These are phyloP conservation scores for Alternaria longipes DNA, from an alignment of 2,329 filamentous ascomycete species.

Conservation along the genomic window DNA sequence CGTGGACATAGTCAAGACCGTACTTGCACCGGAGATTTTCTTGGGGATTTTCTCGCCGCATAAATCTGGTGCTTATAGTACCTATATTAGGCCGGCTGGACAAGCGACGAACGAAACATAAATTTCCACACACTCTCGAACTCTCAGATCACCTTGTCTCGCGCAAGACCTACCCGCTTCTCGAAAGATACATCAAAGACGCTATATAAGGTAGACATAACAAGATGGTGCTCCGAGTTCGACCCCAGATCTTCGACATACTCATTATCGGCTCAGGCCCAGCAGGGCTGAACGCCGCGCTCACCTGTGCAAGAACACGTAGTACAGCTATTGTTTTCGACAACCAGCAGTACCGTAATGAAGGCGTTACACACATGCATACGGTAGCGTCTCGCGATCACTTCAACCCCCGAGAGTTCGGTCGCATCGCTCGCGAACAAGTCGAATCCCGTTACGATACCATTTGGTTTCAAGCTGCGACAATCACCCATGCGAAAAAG, in stretches of 20 bases:
- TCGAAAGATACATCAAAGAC: background rate
- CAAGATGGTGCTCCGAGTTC: conserved; percentile 10
- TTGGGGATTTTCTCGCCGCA: background rate
- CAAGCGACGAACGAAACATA: background rate
- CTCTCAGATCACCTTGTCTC: background rate
- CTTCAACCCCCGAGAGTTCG: conserved; percentile 38
- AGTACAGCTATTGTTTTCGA: conserved; percentile 57
- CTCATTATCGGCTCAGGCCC: conserved; percentile 56
- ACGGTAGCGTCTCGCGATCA: conserved; percentile 43
- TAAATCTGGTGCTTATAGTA: background rate
- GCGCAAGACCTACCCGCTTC: background rate
- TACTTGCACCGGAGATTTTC: background rate
- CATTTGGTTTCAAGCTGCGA: conserved; percentile 43
- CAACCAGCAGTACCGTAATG: conserved; percentile 55
- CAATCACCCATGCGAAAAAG: conserved; percentile 33
- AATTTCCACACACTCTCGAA: background rate
- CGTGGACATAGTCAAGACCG: no score
- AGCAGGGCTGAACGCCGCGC: conserved; percentile 55
- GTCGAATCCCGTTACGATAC: conserved; percentile 50
- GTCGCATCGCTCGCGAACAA: conserved; percentile 45
- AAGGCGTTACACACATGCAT: conserved; percentile 57
- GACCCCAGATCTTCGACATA: conserved; percentile 28
- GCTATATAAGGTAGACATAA: background rate
- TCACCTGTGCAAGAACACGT: conserved; percentile 51
- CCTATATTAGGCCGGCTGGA: background rate